These are phyloP conservation scores for Scopulariopsis brevicaulis DNA, from an alignment of 2,329 filamentous ascomycete species.

Conservation along the genomic window DNA sequence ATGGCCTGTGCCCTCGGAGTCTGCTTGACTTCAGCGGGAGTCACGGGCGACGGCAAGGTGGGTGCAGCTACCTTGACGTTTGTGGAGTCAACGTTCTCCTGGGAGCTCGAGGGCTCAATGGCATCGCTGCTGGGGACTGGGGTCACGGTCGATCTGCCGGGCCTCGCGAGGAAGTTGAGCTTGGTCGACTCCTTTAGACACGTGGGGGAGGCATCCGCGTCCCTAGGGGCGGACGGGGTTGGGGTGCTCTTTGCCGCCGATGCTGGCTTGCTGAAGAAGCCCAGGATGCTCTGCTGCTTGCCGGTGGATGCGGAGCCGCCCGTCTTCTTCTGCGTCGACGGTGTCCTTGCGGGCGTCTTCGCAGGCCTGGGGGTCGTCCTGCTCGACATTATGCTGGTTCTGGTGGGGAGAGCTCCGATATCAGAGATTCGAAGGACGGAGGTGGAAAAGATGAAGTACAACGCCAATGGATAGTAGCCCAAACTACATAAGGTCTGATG, in stretches of 20 bases:
- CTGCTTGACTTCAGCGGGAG: slow-evolving; percentile 32
- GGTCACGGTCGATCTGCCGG: slow-evolving; percentile 45
- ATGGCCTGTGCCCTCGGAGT: slow-evolving; percentile 25
- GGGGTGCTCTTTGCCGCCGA: slow-evolving; percentile 6
- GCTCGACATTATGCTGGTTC: slow-evolving; percentile 2
- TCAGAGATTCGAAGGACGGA: not conserved
- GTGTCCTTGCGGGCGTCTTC: slow-evolving; percentile 18
- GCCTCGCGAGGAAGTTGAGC: slow-evolving; percentile 25
- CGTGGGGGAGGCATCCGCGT: slow-evolving; percentile 20
- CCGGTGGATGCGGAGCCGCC: slow-evolving; percentile 10
- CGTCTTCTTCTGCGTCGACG: slow-evolving; percentile 16
- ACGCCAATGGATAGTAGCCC: not conserved
- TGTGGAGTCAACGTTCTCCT: slow-evolving; percentile 44
- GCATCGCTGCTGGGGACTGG: slow-evolving; percentile 75
- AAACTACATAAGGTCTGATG: not conserved
- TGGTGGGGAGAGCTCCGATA: not conserved
- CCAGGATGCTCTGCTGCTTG: slow-evolving; percentile 30
- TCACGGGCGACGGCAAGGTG: slow-evolving; percentile 29
- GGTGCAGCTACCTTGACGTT: slow-evolving; percentile 32
- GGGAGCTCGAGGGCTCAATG: slow-evolving; percentile 53
- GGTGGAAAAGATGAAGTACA: not conserved
- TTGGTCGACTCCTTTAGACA: slow-evolving; percentile 29
- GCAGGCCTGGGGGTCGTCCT: slow-evolving; percentile 4
- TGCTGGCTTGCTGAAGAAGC: slow-evolving; percentile 28
- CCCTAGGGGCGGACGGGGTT: slow-evolving; percentile 19